These are phyloP conservation scores for Leccinum uliginosum DNA, from an alignment of 768 basidiomycete genomes.

Conservation along the genomic window DNA sequence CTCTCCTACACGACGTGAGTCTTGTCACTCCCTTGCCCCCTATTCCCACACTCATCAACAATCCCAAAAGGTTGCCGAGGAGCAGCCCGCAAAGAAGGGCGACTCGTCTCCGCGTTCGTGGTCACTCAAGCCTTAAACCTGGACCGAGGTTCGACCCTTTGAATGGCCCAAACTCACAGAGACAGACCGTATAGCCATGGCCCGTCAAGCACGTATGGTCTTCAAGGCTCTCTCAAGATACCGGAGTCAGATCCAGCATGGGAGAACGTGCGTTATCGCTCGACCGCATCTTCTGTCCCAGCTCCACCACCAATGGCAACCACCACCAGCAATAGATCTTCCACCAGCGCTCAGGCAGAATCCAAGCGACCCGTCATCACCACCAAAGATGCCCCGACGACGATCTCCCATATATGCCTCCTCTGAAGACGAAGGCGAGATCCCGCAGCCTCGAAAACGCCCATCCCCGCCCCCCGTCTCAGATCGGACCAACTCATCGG, in stretches of 20 bases:
- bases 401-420: slow-evolving; percentile 63
- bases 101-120: slow-evolving; percentile 41
- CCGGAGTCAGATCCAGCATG: slow-evolving; percentile 61
- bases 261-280: slow-evolving; percentile 45
- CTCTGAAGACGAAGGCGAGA: slow-evolving; percentile 56
- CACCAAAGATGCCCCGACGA: slow-evolving; percentile 45
- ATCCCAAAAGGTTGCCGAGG: slow-evolving; percentile 48
- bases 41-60: neutral
- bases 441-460: slow-evolving; percentile 26
- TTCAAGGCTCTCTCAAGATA: slow-evolving; percentile 49
- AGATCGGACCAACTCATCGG: slow-evolving; percentile 21
- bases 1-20: slow-evolving; percentile 49
- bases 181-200: slow-evolving; percentile 44
- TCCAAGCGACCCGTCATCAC: slow-evolving; percentile 44
- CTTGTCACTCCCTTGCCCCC: neutral
- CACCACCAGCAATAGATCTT: slow-evolving; percentile 21
- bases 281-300: slow-evolving; percentile 12
- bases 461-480: slow-evolving; percentile 26
- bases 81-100: slow-evolving; percentile 30
- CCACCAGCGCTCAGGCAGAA: slow-evolving; percentile 26
- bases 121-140: slow-evolving; percentile 51
- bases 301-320: slow-evolving; percentile 16
- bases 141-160: slow-evolving; percentile 68
- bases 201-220: slow-evolving; percentile 46
- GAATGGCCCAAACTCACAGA: slow-evolving; percentile 53